Conservation (phyloP, 352 stramenopile genomes). For the Globisporangium apiculatum region DNA sequence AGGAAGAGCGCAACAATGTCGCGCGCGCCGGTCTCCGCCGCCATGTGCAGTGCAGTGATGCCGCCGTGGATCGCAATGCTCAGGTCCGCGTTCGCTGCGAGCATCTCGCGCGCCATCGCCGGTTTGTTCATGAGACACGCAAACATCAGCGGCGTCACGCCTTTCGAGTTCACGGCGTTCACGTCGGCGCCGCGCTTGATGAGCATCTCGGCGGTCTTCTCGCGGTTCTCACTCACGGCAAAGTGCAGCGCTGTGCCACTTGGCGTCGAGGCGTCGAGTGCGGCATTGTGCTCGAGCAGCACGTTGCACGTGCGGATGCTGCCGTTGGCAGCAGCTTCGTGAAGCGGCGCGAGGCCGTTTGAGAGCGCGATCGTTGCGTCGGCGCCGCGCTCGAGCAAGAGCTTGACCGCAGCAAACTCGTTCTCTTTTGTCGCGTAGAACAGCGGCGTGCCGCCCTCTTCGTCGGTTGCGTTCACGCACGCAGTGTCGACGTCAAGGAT, state of each 20-base stretch:
- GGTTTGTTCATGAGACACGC: constrained; percentile 76
- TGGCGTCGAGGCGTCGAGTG: constrained; percentile 50
- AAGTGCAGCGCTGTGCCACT: constrained; percentile 77
- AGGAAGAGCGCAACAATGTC: constrained; percentile 61
- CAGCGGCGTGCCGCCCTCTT: constrained; percentile 62
- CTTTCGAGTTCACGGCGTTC: constrained; percentile 55
- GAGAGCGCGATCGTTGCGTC: constrained; percentile 46
- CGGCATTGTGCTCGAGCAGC: constrained; percentile 43
- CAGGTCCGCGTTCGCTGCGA: constrained; percentile 42
- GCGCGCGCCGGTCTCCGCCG: constrained; percentile 58
- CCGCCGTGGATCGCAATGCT: constrained; percentile 44
- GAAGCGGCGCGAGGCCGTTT: constrained; percentile 56
- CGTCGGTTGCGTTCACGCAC: constrained; percentile 58
- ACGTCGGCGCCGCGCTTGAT: constrained; percentile 53
- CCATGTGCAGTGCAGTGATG: constrained; percentile 72
- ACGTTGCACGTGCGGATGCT: constrained; percentile 52
- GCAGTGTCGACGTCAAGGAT: constrained; percentile 57
- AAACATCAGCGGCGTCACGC: constrained; percentile 70
- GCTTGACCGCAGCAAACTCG: constrained; percentile 58
- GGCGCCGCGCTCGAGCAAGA: constrained; percentile 50
- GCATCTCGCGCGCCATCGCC: constrained; percentile 44
- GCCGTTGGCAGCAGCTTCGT: constrained; percentile 66
- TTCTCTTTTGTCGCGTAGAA: constrained; percentile 73
- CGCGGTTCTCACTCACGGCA: constrained; percentile 71
- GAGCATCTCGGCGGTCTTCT: constrained; percentile 68